Evolutionary conservation across 257 asterid species (phyloP).

Genomic region (Solanum tacnaense): DNA sequence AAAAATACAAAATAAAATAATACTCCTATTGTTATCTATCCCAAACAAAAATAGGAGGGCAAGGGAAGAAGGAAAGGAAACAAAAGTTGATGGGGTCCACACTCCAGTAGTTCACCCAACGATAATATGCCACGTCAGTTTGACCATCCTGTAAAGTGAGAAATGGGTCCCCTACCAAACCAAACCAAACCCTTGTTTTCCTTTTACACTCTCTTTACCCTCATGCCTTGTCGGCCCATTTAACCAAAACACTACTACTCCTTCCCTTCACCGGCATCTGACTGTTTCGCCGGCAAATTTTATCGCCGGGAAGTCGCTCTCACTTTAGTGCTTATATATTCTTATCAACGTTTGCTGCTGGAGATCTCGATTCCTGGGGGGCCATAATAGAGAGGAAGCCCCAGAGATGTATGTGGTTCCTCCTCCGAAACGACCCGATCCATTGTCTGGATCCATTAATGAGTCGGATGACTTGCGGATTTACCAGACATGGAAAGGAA

Average conservation of each 20-base stretch:
- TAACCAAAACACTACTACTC: conserved; percentile 3
- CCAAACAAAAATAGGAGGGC: background rate
- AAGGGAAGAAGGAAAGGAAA: background rate
- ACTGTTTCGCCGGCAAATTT: background rate
- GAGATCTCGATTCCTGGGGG: conserved; percentile 5
- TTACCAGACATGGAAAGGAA: conserved; percentile 96
- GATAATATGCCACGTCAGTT: conserved; percentile 16
- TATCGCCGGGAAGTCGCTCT: conserved; percentile 6
- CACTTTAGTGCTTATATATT: background rate
- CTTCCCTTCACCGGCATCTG: conserved; percentile 9
- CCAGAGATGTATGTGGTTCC: conserved; percentile 71
- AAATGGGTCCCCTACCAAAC: background rate
- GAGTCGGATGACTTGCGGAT: conserved; percentile 53
- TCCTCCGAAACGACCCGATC: conserved; percentile 73
- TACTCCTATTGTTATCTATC: background rate
- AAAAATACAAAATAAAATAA: no score
- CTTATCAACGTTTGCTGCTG: conserved; percentile 2
- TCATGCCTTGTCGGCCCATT: conserved; percentile 45
- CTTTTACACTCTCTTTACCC: conserved; percentile 32
- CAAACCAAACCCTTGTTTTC: conserved; percentile 6
- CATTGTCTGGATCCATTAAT: conserved; percentile 58
- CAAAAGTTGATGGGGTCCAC: conserved; percentile 16
- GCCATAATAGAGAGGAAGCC: background rate
- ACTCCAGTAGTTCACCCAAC: conserved; percentile 8
- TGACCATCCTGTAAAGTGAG: conserved; percentile 47